Evolutionary conservation across 257 asterid species (phyloP).

Genomic region (Solanum corneliomulleri): DNA sequence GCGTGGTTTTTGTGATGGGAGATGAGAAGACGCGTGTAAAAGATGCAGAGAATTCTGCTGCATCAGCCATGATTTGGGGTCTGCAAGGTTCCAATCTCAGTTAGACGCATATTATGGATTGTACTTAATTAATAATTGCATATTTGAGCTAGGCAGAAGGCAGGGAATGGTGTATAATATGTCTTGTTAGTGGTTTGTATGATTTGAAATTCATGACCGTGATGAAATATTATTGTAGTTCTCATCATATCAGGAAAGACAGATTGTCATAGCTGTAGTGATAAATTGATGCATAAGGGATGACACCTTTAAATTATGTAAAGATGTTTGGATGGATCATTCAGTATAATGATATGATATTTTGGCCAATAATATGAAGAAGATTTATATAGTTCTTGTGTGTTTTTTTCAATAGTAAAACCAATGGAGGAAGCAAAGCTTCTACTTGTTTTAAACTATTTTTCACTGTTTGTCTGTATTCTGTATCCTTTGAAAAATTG

Average conservation of each 20-base stretch:
- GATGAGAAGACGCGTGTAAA: conserved; percentile 38
- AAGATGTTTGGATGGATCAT: background rate
- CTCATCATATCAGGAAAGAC: background rate
- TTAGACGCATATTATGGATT: background rate
- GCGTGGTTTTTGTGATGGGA: conserved; percentile 22
- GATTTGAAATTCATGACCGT: background rate
- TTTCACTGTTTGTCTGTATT: background rate
- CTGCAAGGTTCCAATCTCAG: conserved; percentile 24
- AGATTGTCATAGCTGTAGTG: background rate
- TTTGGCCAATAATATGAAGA: background rate
- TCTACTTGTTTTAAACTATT: background rate
- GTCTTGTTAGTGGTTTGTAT: background rate
- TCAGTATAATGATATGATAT: background rate
- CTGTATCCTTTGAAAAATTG: background rate
- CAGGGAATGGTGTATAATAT: background rate
- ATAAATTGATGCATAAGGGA: background rate
- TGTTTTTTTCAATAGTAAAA: background rate
- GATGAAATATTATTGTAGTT: background rate
- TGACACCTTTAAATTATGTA: background rate
- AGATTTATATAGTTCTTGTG: background rate
- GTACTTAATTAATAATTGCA: background rate
- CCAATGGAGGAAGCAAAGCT: background rate
- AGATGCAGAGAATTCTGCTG: conserved; percentile 84
- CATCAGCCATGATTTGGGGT: conserved; percentile 42
- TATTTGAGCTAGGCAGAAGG: background rate